Evolutionary conservation across 257 asterid species (phyloP).

Genomic region (Vinca minor): DNA sequence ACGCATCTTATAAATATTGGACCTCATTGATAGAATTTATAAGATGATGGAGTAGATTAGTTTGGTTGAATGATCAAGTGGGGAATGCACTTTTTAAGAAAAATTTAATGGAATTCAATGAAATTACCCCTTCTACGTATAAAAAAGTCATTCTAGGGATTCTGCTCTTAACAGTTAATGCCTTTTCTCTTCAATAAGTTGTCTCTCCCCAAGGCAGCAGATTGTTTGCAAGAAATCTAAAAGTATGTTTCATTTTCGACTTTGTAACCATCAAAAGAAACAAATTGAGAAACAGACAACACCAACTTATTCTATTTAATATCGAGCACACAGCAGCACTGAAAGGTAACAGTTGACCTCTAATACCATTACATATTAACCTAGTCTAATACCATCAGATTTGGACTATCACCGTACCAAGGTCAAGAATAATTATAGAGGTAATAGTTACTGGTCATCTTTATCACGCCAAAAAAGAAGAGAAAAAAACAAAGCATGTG

Average conservation of each 20-base stretch:
- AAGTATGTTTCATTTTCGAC: too few relatives aligned
- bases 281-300: not conserved
- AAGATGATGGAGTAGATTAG: too few relatives aligned
- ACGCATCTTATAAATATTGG: too few relatives aligned
- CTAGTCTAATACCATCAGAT: not conserved
- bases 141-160: not conserved
- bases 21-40: too few relatives aligned
- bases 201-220: not conserved
- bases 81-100: not conserved
- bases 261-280: not conserved
- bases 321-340: too few relatives aligned
- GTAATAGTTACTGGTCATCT: too few relatives aligned
- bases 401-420: not conserved
- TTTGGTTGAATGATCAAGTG: too few relatives aligned
- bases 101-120: not conserved
- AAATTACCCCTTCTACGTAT: too few relatives aligned
- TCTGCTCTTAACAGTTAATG: not conserved
- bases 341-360: not conserved
- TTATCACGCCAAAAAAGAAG: too few relatives aligned
- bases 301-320: not conserved
- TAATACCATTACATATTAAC: too few relatives aligned
- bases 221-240: constrained; percentile 1
- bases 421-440: not conserved
- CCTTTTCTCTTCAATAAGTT: not conserved
- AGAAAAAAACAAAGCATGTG: too few relatives aligned